A percentile compares a stretch with the other conserved stretches of the same genome.
Conservation (phyloP, 140 eudicot species). For the Stevia rebaudiana region DNA sequence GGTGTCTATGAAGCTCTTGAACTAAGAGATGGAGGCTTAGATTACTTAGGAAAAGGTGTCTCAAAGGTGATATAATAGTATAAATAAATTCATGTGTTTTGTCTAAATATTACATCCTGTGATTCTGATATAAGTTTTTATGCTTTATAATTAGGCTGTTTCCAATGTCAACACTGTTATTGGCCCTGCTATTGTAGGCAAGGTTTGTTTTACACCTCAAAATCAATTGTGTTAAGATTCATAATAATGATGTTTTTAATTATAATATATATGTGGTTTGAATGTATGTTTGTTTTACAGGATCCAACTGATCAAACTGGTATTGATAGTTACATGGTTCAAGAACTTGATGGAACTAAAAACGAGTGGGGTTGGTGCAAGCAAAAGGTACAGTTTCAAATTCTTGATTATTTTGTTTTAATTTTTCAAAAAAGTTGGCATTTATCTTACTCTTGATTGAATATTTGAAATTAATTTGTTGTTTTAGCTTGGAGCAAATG, state of each 20-base stretch:
- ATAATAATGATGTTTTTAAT: neutral
- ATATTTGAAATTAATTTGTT: neutral
- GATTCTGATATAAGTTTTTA: conserved; percentile 8
- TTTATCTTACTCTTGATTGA: neutral
- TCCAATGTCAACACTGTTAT: conserved; percentile 62
- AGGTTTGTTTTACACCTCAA: conserved; percentile 43
- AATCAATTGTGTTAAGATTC: neutral
- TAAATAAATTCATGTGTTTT: neutral
- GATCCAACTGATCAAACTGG: conserved; percentile 91
- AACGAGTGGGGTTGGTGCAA: conserved; percentile 99
- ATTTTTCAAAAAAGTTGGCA: too few species aligned
- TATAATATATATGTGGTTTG: neutral
- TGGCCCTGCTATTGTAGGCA: conserved; percentile 80
- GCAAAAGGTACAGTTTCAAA: conserved; percentile 60
- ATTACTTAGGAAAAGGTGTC: conserved; percentile 90
- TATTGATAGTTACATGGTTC: conserved; percentile 92
- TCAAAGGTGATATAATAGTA: conserved; percentile 49
- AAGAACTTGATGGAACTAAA: conserved; percentile 88
- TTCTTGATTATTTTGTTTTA: neutral
- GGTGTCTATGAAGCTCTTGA: conserved; percentile 92
- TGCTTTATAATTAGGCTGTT: conserved; percentile 53
- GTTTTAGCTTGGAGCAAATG: conserved; percentile 92
- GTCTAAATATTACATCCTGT: neutral
- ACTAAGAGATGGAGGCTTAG: conserved; percentile 85
- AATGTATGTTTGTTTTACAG: conserved; percentile 31